These are phyloP conservation scores for Entamoeba invadens DNA, from an alignment of 208 protist species.

Conservation along the genomic window DNA sequence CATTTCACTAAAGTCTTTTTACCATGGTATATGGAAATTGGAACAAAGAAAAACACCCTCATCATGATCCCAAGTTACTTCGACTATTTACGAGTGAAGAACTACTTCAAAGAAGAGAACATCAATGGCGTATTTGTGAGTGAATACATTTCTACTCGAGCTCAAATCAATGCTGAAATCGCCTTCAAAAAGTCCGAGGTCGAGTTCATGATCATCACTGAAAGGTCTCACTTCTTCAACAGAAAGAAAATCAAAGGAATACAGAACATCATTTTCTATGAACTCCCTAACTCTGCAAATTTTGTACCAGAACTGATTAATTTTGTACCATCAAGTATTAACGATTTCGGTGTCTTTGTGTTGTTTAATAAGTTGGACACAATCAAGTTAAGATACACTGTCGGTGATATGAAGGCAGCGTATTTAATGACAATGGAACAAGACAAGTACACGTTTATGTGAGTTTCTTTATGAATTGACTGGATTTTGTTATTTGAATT, in stretches of 20 bases:
- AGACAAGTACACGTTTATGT: neutral
- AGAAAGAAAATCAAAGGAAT: neutral
- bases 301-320: neutral
- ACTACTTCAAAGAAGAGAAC: neutral
- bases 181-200: neutral
- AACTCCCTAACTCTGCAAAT: neutral
- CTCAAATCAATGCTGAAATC: neutral
- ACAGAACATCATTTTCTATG: neutral
- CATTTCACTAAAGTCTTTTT: neutral
- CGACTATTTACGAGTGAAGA: neutral
- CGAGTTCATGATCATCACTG: neutral
- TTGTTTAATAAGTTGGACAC: neutral
- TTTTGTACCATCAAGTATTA: neutral
- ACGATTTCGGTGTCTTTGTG: neutral
- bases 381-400: neutral
- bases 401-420: neutral
- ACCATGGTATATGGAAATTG: neutral
- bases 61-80: neutral
- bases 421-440: neutral
- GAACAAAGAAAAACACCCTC: neutral
- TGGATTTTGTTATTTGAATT: too few species aligned
- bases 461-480: too few species aligned
- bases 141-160: neutral
- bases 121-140: neutral
- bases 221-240: neutral